Evolutionary conservation across 495 filamentous ascomycete genomes (phyloP).

Genomic region (Elasticomyces elasticus): DNA sequence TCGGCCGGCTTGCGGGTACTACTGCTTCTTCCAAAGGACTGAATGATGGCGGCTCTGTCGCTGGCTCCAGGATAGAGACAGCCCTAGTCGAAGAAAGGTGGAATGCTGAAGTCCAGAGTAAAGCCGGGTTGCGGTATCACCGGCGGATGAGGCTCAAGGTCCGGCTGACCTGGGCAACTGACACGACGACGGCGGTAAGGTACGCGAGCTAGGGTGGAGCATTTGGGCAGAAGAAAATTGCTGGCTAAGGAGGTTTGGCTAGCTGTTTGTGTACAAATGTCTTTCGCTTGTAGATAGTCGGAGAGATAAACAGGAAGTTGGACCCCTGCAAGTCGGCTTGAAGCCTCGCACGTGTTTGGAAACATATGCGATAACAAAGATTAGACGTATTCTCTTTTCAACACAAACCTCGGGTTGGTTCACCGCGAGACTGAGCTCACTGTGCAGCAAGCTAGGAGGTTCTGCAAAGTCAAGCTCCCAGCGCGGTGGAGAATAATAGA

Average conservation of each 20-base stretch:
- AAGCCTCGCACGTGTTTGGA: background rate
- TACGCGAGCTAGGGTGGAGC: background rate
- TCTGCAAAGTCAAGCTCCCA: no score
- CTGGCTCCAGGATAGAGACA: background rate
- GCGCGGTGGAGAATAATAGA: no score
- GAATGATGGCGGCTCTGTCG: constrained; percentile 47
- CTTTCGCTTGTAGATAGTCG: no score
- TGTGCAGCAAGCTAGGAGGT: background rate
- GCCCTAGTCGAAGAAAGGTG: background rate
- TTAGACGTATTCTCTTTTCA: no score
- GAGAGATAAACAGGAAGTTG: background rate
- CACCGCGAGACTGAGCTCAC: background rate
- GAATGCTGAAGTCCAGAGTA: background rate
- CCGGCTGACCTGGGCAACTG: background rate
- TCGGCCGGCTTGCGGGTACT: constrained; percentile 38
- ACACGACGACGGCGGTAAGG: background rate
- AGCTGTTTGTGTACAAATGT: no score
- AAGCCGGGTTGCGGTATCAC: background rate
- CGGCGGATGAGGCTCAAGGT: background rate
- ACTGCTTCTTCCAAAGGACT: constrained; percentile 30
- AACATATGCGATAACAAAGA: background rate
- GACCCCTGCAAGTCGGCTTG: background rate
- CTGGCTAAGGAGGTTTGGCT: background rate
- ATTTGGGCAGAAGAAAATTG: background rate
- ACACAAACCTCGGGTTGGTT: background rate